Percentiles rank a stretch among this genome's conserved stretches.
phyloP scores from a whole-genome alignment of 2,329 filamentous ascomycete species.

The Colletotrichum siamense region DNA sequence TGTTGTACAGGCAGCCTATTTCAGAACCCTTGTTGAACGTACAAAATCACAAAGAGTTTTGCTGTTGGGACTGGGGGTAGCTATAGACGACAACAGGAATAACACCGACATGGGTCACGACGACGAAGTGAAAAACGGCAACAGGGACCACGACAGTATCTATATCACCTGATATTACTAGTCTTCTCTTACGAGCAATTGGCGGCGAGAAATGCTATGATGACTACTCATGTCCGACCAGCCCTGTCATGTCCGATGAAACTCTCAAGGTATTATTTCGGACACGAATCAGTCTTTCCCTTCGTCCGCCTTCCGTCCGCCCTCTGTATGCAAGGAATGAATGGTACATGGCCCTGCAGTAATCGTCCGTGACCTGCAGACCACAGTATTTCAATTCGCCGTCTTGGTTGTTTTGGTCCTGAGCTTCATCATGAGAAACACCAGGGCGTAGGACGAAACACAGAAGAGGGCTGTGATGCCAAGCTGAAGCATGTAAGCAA shows the following conservation, averaged over 20 bases:
- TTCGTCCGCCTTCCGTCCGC: not conserved
- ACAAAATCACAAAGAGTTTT: not conserved
- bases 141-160: not conserved
- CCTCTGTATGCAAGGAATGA: not conserved
- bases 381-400: not conserved
- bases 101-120: not conserved
- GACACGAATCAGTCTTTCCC: not conserved
- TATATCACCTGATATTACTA: not conserved
- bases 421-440: slow-evolving; percentile 54
- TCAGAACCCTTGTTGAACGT: not conserved
- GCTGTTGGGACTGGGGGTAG: not conserved
- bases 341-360: not conserved
- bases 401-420: slow-evolving; percentile 52
- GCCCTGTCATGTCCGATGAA: not conserved
- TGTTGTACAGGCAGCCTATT: not conserved
- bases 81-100: not conserved
- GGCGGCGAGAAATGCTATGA: not conserved
- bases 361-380: no score
- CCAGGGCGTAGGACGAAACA: slow-evolving; percentile 43
- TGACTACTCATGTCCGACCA: not conserved
- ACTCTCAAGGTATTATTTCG: not conserved
- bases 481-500: not conserved
- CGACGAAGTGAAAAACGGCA: fast-evolving
- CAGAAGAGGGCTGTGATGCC: slow-evolving; percentile 49
- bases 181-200: not conserved